Evolutionary conservation across 805 yeast genomes (phyloP), one percentile per base, ranked within the genome.

Genomic region (Kluyveromyces dobzhanskii): DNA sequence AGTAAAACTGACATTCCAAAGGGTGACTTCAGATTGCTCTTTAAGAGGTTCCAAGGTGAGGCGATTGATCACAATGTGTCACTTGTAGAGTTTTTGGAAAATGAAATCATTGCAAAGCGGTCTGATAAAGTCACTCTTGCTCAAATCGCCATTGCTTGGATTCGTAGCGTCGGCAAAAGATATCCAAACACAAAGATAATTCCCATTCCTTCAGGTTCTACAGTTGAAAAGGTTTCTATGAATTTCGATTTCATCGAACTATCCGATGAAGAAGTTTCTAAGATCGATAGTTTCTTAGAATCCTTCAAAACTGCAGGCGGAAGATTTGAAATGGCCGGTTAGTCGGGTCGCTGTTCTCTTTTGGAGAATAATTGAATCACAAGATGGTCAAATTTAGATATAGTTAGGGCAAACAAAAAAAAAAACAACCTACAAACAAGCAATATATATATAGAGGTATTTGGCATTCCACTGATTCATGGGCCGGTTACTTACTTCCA

Each of bases 161-260:
- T 77, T 40, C 62, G 70, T 39, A 68, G 72, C 37, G 60, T 61
- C 41, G 64, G 66, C 42, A 23, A 45, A 7, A 63, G 65, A 37
- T 69, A 65, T 38, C 33, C 49, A 6, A 47, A 49, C 14, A 73
- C 87, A 17, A 66, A 62, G 42, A 68, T 85, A 32, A 53, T 87
- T 34, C 94, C 95, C 25, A 82, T 87, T 56, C 95, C 96, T 17
- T 80, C 88, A 38, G 79, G 85, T 3, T 71, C 86, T 5, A 72
- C 78, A 27, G 57, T 63, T 3, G 65, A 59, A 9, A 78, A 85
- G 56, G 75, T 81, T n/a, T 66, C 68, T 34, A 82, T 76, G 54
- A 87, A 85, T 61, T 65, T 73, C 46, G 61, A 66, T 17, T 58
- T 50, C 23, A 21, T 37, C 35, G 57, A 60, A 9, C 62, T 86